A percentile compares a stretch with the other conserved stretches of the same genome.
These are phyloP conservation scores for Saccharomycopsis amapae DNA, from an alignment of 805 yeast genomes.

Conservation along the genomic window DNA sequence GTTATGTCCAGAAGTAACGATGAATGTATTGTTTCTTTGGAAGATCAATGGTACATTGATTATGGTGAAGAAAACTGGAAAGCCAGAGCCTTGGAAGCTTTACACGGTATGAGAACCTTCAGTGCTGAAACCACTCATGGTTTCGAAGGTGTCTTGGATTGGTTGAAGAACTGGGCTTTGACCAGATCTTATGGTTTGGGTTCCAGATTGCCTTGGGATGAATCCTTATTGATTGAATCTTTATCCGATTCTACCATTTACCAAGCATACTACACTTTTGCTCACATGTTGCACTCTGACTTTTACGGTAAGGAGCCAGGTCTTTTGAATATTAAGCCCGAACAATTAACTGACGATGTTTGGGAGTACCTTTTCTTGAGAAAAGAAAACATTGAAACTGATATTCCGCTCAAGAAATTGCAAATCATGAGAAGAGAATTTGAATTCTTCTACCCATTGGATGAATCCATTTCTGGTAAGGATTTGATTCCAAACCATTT, in stretches of 20 bases:
- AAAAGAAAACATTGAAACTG: conserved; percentile 47
- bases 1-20: conserved; percentile 96
- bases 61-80: conserved; percentile 96
- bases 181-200: conserved; percentile 96
- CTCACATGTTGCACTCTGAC: conserved; percentile 80
- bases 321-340: conserved; percentile 64
- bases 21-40: conserved; percentile 90
- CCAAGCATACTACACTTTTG: conserved; percentile 89
- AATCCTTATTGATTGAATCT: conserved; percentile 85
- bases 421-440: conserved; percentile 82
- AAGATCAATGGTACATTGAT: conserved; percentile 97
- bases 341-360: conserved; percentile 86
- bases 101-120: conserved; percentile 69
- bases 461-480: conserved; percentile 87
- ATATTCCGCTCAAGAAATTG: conserved; percentile 61
- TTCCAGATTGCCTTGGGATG: conserved; percentile 94
- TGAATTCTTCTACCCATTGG: conserved; percentile 94
- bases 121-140: conserved; percentile 81
- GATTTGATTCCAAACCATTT: conserved; percentile 96
- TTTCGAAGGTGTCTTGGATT: conserved; percentile 87
- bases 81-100: conserved; percentile 68
- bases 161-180: conserved; percentile 98
- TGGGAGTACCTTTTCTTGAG: conserved; percentile 86
- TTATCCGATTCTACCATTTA: conserved; percentile 93
- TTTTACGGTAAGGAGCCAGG: conserved; percentile 76